Evolutionary conservation across 805 yeast species (phyloP), one percentile per base, ranked within the genome.

Genomic region (Teunomyces panamensis): DNA sequence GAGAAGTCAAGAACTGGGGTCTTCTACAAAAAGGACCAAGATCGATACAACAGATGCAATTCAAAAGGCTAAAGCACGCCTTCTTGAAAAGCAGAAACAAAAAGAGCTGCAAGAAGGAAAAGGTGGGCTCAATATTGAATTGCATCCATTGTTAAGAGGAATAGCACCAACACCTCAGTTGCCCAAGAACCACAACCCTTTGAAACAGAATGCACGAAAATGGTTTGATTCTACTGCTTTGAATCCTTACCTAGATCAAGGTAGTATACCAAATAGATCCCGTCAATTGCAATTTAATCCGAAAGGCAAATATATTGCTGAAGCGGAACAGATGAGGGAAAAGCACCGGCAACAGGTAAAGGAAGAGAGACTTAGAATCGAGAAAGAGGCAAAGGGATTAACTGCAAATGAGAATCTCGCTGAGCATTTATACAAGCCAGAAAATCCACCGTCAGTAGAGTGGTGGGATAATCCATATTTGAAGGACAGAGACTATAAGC

Each of bases 381-480:
- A 69, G 28, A 60, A 68, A 34, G 57, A 58, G 30, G 59, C 63
- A 7, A 65, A 73, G 32, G 81, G 81, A 0, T 56, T 77, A 5
- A 64, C 74, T 5, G 81, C 91, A 0, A 82, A 85, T 52, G 61
- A 68, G 13, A 56, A 59, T 1, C 49, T 75, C 0, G 85, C 84
- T 3, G 96, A 89, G 57, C 77, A 80, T 14, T 60, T 68, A 7
- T 86, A 75, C 57, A 63, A 68, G 45, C 68, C 69, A 0, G 61
- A 58, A 0, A 58, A 50, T 14, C 90, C 91, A 1, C 96, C 96
- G 0, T 51, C 48, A 2, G 65, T 83, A 1, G 97, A 90, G 63
- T 89, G 97, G 96, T 92, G 97, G 97, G 97, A 92, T 66, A 62
- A 66, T 46, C 80, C 80, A 2, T 78, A 80, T 42, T 54, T 86